Evolutionary conservation across 2,329 filamentous ascomycete species (phyloP), one percentile per base, ranked within the genome.

Genomic region (Achaetomium macrosporum): DNA sequence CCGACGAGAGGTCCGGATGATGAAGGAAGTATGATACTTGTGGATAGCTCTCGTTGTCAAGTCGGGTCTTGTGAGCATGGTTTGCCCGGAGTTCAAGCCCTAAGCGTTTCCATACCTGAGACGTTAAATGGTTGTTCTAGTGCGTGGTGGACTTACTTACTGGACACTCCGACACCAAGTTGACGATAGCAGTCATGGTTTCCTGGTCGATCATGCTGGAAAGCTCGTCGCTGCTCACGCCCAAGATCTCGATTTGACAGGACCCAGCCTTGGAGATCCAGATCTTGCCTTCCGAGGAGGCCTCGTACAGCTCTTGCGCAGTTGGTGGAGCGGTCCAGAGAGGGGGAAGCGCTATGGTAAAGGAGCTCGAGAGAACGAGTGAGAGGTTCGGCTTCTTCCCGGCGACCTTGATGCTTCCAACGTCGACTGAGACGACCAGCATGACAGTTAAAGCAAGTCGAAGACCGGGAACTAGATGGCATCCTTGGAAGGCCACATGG

Each of bases 211-310:
- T 31, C 1, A 11, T 19, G 16, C 46, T 53, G 1, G 51, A 44
- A 2, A 42, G 15, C 9, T 46, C 42, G 2, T 31, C 55, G 13
- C 60, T 58, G 20, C 62, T n/a, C n/a, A 50, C 13, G 6, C 52
- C 56, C 41, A 20, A 20, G 19, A 64, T 44, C 5, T 62, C 53
- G n/a, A 64, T 31, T 40, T 43, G 53, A 42, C 61, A 63, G 35
- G 57, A 59, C 8, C 60, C 57, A 12, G 59, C 57, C 47, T 61
- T 62, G 0, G 62, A 54, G 30, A 64, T 53, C 60, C 61, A 64
- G 12, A 64, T 37, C 1, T 47, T 40, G 1, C 61, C 62, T 1
- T 40, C 16, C 11, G 50, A 46, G 0, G 49, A 59, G 13, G 56
- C 52, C 6, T 55, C 39, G 16, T 6, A 47, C 11, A 62, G 39